phyloP scores from a whole-genome alignment of 1,139 yeast species.

The Taiozyma sp. region DNA sequence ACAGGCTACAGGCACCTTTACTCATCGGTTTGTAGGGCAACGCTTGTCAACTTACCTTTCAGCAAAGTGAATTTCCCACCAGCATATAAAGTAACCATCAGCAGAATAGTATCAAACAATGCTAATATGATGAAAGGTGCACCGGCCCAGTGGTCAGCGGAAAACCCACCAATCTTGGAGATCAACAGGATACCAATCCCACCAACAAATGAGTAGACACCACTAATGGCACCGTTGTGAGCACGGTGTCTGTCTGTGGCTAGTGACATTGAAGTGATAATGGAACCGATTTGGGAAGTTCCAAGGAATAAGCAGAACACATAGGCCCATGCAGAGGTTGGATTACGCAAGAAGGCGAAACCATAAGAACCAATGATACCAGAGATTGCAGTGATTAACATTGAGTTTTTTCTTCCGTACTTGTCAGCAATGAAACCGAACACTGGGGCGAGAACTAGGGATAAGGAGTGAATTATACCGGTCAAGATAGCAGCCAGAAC shows the following conservation, averaged over 20 bases:
- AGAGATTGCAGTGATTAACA: constrained; percentile 31
- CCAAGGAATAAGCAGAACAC: constrained; percentile 42
- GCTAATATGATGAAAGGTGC: constrained; percentile 59
- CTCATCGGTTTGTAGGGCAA: constrained; percentile 7
- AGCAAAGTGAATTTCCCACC: constrained; percentile 17
- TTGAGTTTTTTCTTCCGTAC: constrained; percentile 37
- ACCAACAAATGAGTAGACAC: constrained; percentile 62
- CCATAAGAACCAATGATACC: constrained; percentile 36
- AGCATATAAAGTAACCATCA: constrained; percentile 26
- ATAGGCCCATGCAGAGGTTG: constrained; percentile 29
- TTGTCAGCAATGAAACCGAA: constrained; percentile 57
- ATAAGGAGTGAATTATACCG: constrained; percentile 59
- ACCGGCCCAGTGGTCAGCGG: constrained; percentile 54
- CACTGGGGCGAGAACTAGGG: constrained; percentile 55
- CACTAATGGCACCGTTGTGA: constrained; percentile 61
- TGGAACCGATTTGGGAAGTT: constrained; percentile 50
- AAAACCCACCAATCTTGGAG: constrained; percentile 56
- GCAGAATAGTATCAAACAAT: constrained; percentile 33
- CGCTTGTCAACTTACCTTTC: constrained; percentile 1
- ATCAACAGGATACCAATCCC: constrained; percentile 64
- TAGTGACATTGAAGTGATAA: constrained; percentile 46
- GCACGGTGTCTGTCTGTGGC: constrained; percentile 38
- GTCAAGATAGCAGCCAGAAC: constrained; percentile 62
- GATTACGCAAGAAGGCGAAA: constrained; percentile 29
- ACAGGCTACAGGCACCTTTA: neutral